Conservation (phyloP, 352 stramenopile species). For the Globisporangium megalacanthum region DNA sequence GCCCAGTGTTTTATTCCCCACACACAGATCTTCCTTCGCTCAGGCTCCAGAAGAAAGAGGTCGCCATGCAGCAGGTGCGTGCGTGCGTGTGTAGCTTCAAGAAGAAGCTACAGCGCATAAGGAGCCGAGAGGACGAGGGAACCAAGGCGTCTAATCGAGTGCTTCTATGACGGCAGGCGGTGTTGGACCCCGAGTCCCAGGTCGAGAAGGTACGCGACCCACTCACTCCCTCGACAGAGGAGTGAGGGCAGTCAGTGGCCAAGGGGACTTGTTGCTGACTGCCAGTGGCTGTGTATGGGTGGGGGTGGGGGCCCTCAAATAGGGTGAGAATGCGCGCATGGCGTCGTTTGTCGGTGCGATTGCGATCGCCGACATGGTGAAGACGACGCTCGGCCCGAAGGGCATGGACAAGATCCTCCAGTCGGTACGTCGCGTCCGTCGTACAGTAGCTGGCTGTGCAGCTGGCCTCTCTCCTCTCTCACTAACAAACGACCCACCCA, state of each 20-base stretch:
- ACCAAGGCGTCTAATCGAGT: no score
- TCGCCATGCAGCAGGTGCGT: constrained; percentile 16
- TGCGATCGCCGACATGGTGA: constrained; percentile 99
- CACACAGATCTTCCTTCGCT: not conserved
- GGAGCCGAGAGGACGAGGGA: no score
- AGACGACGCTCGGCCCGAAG: constrained; percentile 99
- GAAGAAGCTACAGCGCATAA: not conserved
- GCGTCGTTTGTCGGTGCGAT: constrained; percentile 99
- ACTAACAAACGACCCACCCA: not conserved
- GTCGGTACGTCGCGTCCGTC: constrained; percentile 44
- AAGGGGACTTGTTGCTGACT: no score
- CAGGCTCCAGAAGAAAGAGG: not conserved
- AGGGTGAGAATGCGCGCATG: constrained; percentile 99
- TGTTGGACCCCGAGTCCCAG: constrained; percentile 76
- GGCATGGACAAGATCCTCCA: constrained; percentile 99
- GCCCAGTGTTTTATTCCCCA: no score
- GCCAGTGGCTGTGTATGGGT: not conserved
- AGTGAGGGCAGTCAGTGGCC: no score
- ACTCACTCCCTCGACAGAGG: no score
- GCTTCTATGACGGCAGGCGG: constrained; percentile 27
- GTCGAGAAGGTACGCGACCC: constrained; percentile 57
- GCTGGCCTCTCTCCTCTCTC: not conserved
- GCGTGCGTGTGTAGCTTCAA: not conserved
- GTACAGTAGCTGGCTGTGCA: not conserved
- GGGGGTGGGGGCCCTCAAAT: not conserved